These are phyloP conservation scores for Malus asiatica DNA, from an alignment of 306 rosid genomes.

Conservation along the genomic window DNA sequence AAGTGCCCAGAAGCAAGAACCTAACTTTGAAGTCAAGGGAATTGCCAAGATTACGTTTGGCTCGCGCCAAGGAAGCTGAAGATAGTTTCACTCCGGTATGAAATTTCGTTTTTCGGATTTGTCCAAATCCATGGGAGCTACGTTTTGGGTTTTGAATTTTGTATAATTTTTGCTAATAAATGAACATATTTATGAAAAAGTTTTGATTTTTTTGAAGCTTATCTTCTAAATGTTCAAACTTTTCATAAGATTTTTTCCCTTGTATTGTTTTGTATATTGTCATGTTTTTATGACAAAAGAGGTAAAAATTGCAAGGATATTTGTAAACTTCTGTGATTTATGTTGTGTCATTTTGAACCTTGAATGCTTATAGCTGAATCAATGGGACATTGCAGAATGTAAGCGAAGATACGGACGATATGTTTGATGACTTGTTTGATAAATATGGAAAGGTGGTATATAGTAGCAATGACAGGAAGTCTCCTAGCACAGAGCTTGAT, in stretches of 20 bases:
- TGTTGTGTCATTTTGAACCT: not conserved
- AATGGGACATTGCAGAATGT: conserved; percentile 49
- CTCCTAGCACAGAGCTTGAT: conserved; percentile 64
- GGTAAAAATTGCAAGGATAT: not conserved
- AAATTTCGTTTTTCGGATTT: not conserved
- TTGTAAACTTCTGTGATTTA: not conserved
- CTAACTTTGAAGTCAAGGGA: conserved; percentile 22
- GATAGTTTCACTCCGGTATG: conserved; percentile 54
- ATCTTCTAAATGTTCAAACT: not conserved
- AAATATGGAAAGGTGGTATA: conserved; percentile 82
- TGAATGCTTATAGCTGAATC: conserved; percentile 1
- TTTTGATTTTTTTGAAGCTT: not conserved
- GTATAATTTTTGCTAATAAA: not conserved
- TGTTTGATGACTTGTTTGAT: conserved; percentile 76
- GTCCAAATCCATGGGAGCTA: not conserved
- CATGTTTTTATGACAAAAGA: not conserved
- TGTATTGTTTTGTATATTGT: not conserved
- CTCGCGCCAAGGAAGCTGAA: conserved; percentile 59
- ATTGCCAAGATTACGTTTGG: conserved; percentile 24
- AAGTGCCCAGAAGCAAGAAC: conserved; percentile 6
- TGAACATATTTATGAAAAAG: not conserved
- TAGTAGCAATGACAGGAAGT: conserved; percentile 52
- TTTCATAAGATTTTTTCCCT: not conserved
- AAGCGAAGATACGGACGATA: conserved; percentile 65
- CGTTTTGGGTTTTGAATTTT: conserved; percentile 2